Evolutionary conservation across 148 eudicot genomes (phyloP), one percentile per base, ranked within the genome.

Genomic region (Persicaria tinctoria): DNA sequence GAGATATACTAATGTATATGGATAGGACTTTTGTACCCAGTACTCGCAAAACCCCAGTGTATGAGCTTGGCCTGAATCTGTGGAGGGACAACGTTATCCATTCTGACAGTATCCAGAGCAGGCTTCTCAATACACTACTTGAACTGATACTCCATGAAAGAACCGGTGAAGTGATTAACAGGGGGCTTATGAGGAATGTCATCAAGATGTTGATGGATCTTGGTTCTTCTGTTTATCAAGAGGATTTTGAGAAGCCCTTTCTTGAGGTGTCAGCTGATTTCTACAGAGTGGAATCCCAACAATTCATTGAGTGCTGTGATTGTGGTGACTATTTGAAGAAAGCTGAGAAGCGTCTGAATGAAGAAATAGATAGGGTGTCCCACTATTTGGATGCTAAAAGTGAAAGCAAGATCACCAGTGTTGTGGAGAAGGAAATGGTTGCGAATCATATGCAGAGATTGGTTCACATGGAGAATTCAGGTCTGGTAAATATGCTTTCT

Each of bases 391-490:
- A 89, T 76, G 55, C 78, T 11, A 86, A 74, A 74, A 90, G 85
- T 77, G 94, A 88, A 82, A 63, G 70, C 13, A 87, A 85, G 86
- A 87, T 89, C 70, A 86, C 89, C 14, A 79, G 76, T 82, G 88
- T 89, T 60, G 91, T 88, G 55, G 97, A 92, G 83, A 85, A 79
- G 76, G 91, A 88, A 84, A 92, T 89, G 92, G 87, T 91, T 78
- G 89, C 88, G 63, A 87, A 86, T 81, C 93, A 91, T 80, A 91
- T 89, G 97, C 89, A 79, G 46, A 82, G 91, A 76, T 69, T 91
- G 50, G 91, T 91, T 73, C 89, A 91, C 80, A 91, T 89, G 97
- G 97, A 91, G 77, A 91, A 91, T 76, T 91, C 93, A n/a, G 92
- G 91, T 27, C 80, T 89, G 51, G 89, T 89, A 48, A 83, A 86